phyloP scores from a whole-genome alignment of 2,329 filamentous ascomycete genomes.

The Chalaropsis thielavioides region DNA sequence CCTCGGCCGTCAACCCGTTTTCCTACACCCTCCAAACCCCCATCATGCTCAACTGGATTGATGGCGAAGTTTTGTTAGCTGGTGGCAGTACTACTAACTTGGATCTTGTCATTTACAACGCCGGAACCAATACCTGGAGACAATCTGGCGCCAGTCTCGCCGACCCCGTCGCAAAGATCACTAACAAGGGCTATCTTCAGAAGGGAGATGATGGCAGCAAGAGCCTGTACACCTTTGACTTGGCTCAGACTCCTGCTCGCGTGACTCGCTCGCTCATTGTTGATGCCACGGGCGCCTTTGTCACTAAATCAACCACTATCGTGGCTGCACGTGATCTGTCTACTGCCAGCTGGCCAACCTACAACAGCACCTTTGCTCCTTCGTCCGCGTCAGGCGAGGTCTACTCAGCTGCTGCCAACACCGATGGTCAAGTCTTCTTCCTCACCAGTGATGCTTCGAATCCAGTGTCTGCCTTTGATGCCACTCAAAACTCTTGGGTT shows the following conservation, averaged over 20 bases:
- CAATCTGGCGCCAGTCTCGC: constrained; percentile 51
- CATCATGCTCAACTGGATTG: constrained; percentile 60
- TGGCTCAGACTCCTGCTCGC: constrained; percentile 56
- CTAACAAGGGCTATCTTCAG: constrained; percentile 50
- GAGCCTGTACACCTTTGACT: constrained; percentile 64
- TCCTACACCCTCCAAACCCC: constrained; percentile 30
- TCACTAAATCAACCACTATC: constrained; percentile 31
- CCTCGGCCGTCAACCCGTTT: constrained; percentile 21
- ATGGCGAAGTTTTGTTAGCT: constrained; percentile 55
- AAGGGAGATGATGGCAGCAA: constrained; percentile 62
- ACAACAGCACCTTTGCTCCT: constrained; percentile 63
- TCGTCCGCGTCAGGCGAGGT: constrained; percentile 42
- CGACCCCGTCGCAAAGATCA: constrained; percentile 43
- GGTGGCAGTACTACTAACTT: constrained; percentile 51
- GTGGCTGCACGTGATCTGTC: constrained; percentile 34
- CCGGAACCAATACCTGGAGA: constrained; percentile 44
- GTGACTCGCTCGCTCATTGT: constrained; percentile 57
- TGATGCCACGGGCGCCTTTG: constrained; percentile 42
- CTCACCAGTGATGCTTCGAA: constrained; percentile 57
- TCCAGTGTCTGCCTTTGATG: constrained; percentile 63
- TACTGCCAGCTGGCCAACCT: constrained; percentile 55
- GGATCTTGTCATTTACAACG: constrained; percentile 58
- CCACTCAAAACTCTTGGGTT: constrained; percentile 60
- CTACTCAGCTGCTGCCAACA: constrained; percentile 56
- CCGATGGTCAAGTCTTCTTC: constrained; percentile 56